Evolutionary conservation across 768 basidiomycete species (phyloP), one percentile per base, ranked within the genome.

Genomic region (Sistotremastrum suecicum): DNA sequence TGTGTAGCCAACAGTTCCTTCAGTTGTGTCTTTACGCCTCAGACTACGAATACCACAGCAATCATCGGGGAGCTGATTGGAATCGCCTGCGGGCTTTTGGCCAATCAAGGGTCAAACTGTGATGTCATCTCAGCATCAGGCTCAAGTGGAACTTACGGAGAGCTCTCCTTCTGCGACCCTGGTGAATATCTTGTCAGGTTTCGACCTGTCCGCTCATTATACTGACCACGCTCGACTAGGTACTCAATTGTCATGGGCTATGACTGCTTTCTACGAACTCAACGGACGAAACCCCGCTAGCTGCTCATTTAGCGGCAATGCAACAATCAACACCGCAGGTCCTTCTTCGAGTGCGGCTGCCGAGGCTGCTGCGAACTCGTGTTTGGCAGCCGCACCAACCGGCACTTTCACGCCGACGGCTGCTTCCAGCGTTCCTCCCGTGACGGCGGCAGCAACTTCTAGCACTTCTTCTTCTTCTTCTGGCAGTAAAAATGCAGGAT

Each of bases 271-370:
- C 60, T 92, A 81, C 57, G 76, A 83, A 55, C 59, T 67, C 32
- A 74, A 73, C 46, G 72, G 72, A 59, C 71, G 73, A 50, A 64
- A 78, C 45, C 56, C 65, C 5, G 65, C 72, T 43, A 69, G 84
- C 5, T 94, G 90, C 64, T 75, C 72, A 65, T 94, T 95, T 58
- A 61, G 62, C 44, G 88, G 90, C 5, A 95, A 95, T 57, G 90
- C 79, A 4, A 87, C 85, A 10, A 67, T 87, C 51, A 84, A 85
- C 54, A 7, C 65, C 10, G 57, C 56, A 3, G 74, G 76, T 10
- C 70, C 80, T 32, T 58, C 80, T 5, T 56, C 60, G 41, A 63
- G 63, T 10, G 63, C 69, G 7, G 68, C 69, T 31, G 74, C 76
- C 37, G 66, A 66, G 47, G 62, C 76, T 35, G 80, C 73, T 37